Percentiles rank a stretch among this genome's conserved stretches.
Conservation (phyloP, 208 protist species). For the Trypanosoma vivax region DNA sequence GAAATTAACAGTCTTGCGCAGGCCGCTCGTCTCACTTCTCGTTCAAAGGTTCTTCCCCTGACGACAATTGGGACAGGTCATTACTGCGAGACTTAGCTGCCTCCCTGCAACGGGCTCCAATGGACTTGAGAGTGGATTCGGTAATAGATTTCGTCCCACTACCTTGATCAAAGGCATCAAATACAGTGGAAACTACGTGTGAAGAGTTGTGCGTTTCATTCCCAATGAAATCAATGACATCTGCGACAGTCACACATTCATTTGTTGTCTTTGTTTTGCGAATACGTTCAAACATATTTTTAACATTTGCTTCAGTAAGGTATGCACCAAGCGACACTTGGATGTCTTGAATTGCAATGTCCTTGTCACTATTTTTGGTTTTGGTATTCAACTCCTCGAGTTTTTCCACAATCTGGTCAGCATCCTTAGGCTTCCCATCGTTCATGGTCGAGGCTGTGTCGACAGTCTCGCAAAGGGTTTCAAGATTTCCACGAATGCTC, state of each 20-base stretch:
- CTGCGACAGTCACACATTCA: constrained; percentile 70
- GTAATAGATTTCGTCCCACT: constrained; percentile 77
- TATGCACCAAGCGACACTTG: constrained; percentile 62
- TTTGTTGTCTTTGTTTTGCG: constrained; percentile 66
- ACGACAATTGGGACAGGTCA: constrained; percentile 6
- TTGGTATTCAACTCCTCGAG: constrained; percentile 70
- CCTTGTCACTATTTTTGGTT: constrained; percentile 69
- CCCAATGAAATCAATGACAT: constrained; percentile 80
- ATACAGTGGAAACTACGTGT: constrained; percentile 83
- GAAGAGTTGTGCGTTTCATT: constrained; percentile 81
- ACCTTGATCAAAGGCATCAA: constrained; percentile 86
- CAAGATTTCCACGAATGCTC: constrained; percentile 66
- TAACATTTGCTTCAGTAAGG: constrained; percentile 76
- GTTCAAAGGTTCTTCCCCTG: constrained; percentile 4
- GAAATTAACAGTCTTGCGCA: constrained; percentile 2
- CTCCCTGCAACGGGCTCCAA: constrained; percentile 78
- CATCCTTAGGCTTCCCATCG: constrained; percentile 41
- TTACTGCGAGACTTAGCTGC: constrained; percentile 20
- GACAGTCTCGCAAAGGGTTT: constrained; percentile 82
- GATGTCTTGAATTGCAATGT: constrained; percentile 51
- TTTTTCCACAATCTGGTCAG: constrained; percentile 70
- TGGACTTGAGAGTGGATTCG: constrained; percentile 61
- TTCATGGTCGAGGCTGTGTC: constrained; percentile 53
- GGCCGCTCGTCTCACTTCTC: background rate
- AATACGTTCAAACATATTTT: constrained; percentile 73